Base-by-base conservation (phyloP, 2,329 filamentous ascomycete species). In the Orbilia javanica region DNA sequence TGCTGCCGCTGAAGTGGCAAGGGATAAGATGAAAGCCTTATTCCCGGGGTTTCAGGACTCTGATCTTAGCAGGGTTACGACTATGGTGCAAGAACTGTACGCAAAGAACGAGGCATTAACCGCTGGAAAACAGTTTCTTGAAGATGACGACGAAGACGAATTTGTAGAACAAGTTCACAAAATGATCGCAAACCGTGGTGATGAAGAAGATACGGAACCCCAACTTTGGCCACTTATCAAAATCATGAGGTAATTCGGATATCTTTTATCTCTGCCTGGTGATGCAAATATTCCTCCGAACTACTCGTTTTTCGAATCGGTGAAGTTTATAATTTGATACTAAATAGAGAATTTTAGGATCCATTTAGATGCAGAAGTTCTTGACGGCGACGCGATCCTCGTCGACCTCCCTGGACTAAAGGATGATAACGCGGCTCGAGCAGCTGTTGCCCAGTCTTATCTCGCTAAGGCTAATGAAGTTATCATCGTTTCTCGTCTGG, bases 211-310 rank as follows among this genome's bases (percentile, higher is more conserved):
- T n/a, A 29, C n/a, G n/a, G 34, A 50, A 6, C 44, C 72, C 1
- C 53, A 63, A 11, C 48, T 76, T n/a, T 76, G 72, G 72, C 72
- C 72, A 10, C 39, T 76, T 0, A 76, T 76, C 5, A 76, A 76
- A 65, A 55, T 70, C 0, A 42, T 76, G 5, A 64, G 53, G 72
- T 76, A 64, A 39, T 15, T 39, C n/a, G n/a, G n/a, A n/a, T n/a
- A n/a, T n/a, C n/a, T n/a, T n/a, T n/a, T n/a, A n/a, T n/a, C n/a
- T n/a, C n/a, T n/a, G n/a, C n/a, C n/a, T n/a, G n/a, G n/a, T n/a
- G n/a, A n/a, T n/a, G n/a, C n/a, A n/a, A n/a, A n/a, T n/a, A n/a
- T n/a, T n/a, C n/a, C n/a, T n/a, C n/a, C n/a, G n/a, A n/a, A n/a
- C n/a, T n/a, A n/a, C n/a, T n/a, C n/a, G n/a, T n/a, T n/a, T 34